A percentile compares a stretch with the other conserved stretches of the same genome.
Evolutionary conservation across 768 basidiomycete genomes (phyloP).

Genomic region (Russula compacta): DNA sequence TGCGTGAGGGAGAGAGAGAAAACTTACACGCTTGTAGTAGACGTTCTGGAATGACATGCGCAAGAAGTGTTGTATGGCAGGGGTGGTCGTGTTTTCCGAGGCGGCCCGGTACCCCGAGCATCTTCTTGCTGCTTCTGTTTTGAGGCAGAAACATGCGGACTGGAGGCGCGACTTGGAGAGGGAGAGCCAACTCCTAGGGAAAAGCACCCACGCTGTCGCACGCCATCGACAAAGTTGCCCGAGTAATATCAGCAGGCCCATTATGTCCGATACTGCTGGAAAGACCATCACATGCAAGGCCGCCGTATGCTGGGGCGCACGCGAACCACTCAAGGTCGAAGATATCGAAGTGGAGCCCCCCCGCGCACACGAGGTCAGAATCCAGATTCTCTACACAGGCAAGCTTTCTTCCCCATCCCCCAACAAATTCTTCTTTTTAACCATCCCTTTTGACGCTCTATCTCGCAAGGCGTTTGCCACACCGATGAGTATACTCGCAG

Average conservation of each 20-base stretch:
- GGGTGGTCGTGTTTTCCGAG: too few relatives aligned
- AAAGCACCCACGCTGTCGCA: background rate
- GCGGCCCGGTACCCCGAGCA: background rate
- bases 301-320: constrained; percentile 92
- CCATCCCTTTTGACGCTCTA: background rate
- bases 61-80: too few relatives aligned
- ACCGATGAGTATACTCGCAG: constrained; percentile 97
- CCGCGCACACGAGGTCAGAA: constrained; percentile 81
- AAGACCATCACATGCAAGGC: constrained; percentile 82
- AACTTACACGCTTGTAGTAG: constrained; percentile 81
- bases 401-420: constrained; percentile 20
- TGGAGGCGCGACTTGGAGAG: too few relatives aligned
- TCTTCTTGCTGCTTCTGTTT: too few relatives aligned
- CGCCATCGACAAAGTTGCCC: background rate
- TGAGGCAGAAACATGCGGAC: too few relatives aligned
- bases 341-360: constrained; percentile 93
- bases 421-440: background rate
- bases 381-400: constrained; percentile 89
- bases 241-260: background rate
- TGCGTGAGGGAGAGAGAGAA: background rate
- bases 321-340: constrained; percentile 78
- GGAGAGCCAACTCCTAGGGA: background rate
- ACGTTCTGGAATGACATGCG: constrained; percentile 70
- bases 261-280: constrained; percentile 70
- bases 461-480: constrained; percentile 76